phyloP scores from a whole-genome alignment of 768 basidiomycete genomes.

The Xerocomellus chrysenteron region DNA sequence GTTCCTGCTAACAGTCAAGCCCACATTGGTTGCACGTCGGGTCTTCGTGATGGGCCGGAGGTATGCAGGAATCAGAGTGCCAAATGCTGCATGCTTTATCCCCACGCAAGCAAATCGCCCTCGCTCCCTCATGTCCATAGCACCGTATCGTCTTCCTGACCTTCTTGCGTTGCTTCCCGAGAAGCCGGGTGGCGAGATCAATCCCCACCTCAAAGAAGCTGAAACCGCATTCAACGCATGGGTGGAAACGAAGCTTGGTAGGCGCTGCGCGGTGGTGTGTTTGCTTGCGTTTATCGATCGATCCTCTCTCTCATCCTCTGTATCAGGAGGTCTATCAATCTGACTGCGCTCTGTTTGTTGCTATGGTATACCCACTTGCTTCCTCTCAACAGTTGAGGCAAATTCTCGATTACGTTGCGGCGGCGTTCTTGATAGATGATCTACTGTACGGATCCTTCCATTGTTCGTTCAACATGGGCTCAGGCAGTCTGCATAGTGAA shows the following conservation, averaged over 20 bases:
- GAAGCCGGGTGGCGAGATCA: background rate
- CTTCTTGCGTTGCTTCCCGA: too few relatives aligned
- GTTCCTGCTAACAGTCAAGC: too few relatives aligned
- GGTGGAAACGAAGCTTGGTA: background rate
- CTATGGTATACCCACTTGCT: background rate
- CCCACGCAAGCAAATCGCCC: too few relatives aligned
- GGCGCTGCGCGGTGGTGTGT: background rate
- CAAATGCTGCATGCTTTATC: too few relatives aligned
- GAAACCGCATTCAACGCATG: background rate
- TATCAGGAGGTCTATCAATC: too few relatives aligned
- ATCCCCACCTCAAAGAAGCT: too few relatives aligned
- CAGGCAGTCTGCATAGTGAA: background rate
- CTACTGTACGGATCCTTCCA: background rate
- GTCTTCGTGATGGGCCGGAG: too few relatives aligned
- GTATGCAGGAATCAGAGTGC: too few relatives aligned
- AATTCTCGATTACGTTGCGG: background rate
- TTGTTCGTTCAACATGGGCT: background rate
- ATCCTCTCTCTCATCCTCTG: background rate
- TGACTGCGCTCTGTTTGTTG: too few relatives aligned
- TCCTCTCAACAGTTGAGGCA: background rate
- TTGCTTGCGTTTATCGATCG: background rate
- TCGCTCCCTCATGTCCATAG: too few relatives aligned
- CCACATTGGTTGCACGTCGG: too few relatives aligned
- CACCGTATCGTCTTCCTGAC: too few relatives aligned
- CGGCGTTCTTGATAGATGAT: background rate